Evolutionary conservation across 305 asterid genomes (phyloP), one percentile per base, ranked within the genome.

Genomic region (Solanum hybrid): DNA sequence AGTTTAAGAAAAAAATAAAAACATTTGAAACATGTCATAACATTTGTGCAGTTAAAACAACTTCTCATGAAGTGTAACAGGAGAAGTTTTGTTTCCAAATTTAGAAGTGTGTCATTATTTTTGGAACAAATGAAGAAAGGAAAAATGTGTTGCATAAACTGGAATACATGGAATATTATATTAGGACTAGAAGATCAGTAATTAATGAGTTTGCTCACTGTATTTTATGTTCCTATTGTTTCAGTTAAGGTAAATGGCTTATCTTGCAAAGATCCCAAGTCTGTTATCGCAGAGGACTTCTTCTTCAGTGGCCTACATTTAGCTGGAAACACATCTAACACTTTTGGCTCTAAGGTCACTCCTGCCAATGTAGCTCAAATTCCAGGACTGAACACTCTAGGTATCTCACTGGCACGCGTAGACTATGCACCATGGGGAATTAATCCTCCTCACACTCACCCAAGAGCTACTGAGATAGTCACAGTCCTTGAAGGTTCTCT

Each of bases 171-270:
- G 82, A 32, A 14, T 17, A 5, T 14, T 75, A 75, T 75, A 75
- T 75, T 77, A 77, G 29, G 29, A 8, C 8, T 77, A 77, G 16
- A 7, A 3, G 27, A 77, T 77, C 27, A 20, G 5, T 77, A 4
- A 77, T 17, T 77, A 5, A 32, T 76, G 81, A 76, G 0, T 32
- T 73, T 77, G 5, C 46, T 35, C 31, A 79, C 17, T 22, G 29
- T 36, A 36, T 22, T 73, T 46, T 87, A 14, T 46, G 60, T 14
- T 85, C 13, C 16, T 9, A 13, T 27, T 32, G 16, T 85, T 24
- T 75, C 89, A 90, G 93, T n/a, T 46, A 34, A 56, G 80, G 89
- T 90, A 38, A 90, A 92, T 36, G 92, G 93, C 6, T 13, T 77
- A 35, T 37, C 32, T 12, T 92, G 92, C 91, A 92, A 89, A 85